phyloP scores from a whole-genome alignment of 139 green algal species.

The Micromonas commoda region DNA sequence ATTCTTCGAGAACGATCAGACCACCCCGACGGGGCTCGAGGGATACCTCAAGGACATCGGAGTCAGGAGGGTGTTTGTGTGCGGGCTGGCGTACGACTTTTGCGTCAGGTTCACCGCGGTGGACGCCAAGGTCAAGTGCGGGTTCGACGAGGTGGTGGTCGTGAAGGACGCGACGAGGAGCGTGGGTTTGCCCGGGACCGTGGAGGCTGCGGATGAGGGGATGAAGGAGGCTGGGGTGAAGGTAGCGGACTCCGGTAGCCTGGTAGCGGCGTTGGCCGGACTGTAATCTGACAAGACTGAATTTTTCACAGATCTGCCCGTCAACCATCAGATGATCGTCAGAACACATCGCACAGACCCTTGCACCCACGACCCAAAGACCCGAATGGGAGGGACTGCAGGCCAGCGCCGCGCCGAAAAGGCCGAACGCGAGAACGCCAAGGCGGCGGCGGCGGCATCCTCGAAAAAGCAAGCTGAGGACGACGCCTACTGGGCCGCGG shows the following conservation, averaged over 20 bases:
- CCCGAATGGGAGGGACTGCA: neutral
- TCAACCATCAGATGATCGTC: no score
- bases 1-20: constrained; percentile 27
- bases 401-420: neutral
- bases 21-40: constrained; percentile 1
- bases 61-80: neutral
- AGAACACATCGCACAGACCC: no score
- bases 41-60: neutral
- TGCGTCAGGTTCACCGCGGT: constrained; percentile 24
- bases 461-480: neutral
- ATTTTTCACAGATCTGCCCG: no score
- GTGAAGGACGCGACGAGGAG: neutral
- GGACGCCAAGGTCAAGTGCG: neutral
- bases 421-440: neutral
- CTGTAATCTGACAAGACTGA: no score
- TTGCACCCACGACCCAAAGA: no score
- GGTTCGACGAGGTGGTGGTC: neutral
- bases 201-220: neutral
- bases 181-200: neutral
- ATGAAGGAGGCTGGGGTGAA: neutral
- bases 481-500: neutral
- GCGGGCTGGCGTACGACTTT: constrained; percentile 24
- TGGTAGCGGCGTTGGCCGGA: no score
- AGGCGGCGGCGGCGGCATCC: neutral
- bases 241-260: neutral